phyloP scores from a whole-genome alignment of 2,329 filamentous ascomycete species.

The Sporothrix brunneoviolacea region DNA sequence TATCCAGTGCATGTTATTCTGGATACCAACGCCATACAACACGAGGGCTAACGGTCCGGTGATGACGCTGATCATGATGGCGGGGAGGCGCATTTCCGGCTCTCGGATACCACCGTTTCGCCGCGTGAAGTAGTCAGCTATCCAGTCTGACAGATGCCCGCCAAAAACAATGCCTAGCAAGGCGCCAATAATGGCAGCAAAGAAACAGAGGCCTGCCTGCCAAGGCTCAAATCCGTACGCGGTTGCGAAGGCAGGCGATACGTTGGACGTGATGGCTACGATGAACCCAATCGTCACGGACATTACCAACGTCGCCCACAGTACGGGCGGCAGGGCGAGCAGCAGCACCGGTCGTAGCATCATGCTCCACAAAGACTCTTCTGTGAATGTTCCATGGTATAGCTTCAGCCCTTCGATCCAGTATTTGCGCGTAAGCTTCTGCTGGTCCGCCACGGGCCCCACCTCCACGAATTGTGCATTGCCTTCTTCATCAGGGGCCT shows the following conservation, averaged over 20 bases:
- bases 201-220: constrained; percentile 45
- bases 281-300: constrained; percentile 47
- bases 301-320: constrained; percentile 50
- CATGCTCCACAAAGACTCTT: constrained; percentile 41
- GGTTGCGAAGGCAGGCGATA: constrained; percentile 34
- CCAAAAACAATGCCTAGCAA: constrained; percentile 43
- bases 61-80: constrained; percentile 43
- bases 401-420: constrained; percentile 26
- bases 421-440: neutral
- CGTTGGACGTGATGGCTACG: constrained; percentile 49
- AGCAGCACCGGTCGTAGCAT: constrained; percentile 43
- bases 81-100: constrained; percentile 50
- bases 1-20: constrained; percentile 46
- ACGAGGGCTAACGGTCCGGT: constrained; percentile 41
- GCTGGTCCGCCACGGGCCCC: too few relatives aligned
- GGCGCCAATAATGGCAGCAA: constrained; percentile 41
- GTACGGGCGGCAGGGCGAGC: constrained; percentile 43
- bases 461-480: too few relatives aligned
- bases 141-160: constrained; percentile 40
- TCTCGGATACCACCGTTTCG: constrained; percentile 50
- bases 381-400: constrained; percentile 36
- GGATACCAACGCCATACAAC: constrained; percentile 42
- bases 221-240: constrained; percentile 39
- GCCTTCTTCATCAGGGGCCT: constrained; percentile 3
- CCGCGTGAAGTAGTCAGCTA: constrained; percentile 42